A percentile compares a stretch with the other conserved stretches of the same genome.
Conservation (phyloP, 306 rosid species). For the Morella rubra region DNA sequence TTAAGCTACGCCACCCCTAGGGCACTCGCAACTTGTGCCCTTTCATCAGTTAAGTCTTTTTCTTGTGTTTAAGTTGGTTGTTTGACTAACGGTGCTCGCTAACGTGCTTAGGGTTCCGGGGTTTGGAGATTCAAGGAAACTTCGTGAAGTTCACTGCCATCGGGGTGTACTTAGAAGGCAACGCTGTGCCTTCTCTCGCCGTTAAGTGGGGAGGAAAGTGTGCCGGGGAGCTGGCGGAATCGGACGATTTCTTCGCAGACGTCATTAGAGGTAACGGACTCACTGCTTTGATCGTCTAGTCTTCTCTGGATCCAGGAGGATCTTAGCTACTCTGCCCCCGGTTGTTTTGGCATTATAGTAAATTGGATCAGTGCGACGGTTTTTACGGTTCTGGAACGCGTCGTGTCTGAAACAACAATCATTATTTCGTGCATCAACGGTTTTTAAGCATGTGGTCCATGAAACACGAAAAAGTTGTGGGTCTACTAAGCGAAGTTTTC, state of each 20-base stretch:
- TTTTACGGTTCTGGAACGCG: no score
- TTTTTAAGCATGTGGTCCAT: no score
- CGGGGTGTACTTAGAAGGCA: slow-evolving; percentile 70
- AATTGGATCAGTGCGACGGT: not conserved
- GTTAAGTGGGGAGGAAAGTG: slow-evolving; percentile 65
- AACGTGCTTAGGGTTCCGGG: slow-evolving; percentile 53
- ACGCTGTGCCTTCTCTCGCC: slow-evolving; percentile 49
- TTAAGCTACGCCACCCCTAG: not conserved
- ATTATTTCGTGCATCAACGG: no score
- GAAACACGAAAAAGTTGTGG: no score
- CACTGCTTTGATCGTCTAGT: not conserved
- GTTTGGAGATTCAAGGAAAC: slow-evolving; percentile 51
- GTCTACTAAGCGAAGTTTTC: no score
- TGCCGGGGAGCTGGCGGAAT: slow-evolving; percentile 42
- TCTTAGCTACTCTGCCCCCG: not conserved
- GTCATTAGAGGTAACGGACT: slow-evolving; percentile 49
- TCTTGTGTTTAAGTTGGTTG: not conserved
- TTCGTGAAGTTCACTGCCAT: slow-evolving; percentile 66
- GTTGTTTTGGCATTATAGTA: not conserved
- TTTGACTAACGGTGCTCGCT: not conserved
- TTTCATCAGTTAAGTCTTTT: not conserved
- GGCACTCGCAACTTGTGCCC: not conserved
- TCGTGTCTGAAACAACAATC: no score
- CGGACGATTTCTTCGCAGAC: slow-evolving; percentile 66
- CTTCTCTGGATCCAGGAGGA: not conserved